These are phyloP conservation scores for Phialocephala subalpina DNA, from an alignment of 2,329 filamentous ascomycete genomes.

Conservation along the genomic window DNA sequence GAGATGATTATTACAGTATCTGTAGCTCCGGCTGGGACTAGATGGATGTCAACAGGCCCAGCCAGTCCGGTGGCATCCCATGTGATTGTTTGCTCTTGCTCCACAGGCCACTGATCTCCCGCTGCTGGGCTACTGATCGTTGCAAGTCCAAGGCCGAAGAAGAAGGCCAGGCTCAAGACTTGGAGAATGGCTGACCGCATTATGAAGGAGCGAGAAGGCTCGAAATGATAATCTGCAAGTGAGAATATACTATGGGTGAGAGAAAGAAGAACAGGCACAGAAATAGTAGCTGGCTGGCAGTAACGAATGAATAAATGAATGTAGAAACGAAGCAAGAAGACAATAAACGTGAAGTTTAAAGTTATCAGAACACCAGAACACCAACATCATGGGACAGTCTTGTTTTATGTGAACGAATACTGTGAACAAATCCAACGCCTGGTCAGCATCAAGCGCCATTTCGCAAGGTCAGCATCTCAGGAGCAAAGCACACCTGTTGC, in stretches of 20 bases:
- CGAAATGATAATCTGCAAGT: neutral
- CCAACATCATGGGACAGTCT: neutral
- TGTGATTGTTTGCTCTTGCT: slow-evolving; percentile 21
- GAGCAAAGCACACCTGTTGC: neutral
- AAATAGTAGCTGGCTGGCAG: slow-evolving; percentile 31
- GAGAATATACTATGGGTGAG: neutral
- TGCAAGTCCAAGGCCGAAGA: slow-evolving; percentile 23
- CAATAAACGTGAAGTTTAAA: neutral
- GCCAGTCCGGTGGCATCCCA: slow-evolving; percentile 31
- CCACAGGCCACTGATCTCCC: slow-evolving; percentile 27
- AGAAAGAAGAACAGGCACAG: neutral
- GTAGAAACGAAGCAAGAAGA: slow-evolving; percentile 1
- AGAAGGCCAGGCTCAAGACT: slow-evolving; percentile 11
- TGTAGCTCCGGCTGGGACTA: slow-evolving; percentile 29
- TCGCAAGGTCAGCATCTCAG: neutral
- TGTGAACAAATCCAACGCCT: neutral
- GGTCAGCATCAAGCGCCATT: neutral
- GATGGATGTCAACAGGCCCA: slow-evolving; percentile 25
- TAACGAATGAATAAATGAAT: slow-evolving; percentile 21
- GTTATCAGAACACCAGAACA: neutral
- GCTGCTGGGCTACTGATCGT: slow-evolving; percentile 27
- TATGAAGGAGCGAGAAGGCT: neutral
- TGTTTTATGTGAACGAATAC: neutral
- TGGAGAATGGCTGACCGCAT: slow-evolving; percentile 30
- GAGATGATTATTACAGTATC: slow-evolving; percentile 50